phyloP scores from a whole-genome alignment of 2,329 filamentous ascomycete genomes.

The Aureobasidium sp. region DNA sequence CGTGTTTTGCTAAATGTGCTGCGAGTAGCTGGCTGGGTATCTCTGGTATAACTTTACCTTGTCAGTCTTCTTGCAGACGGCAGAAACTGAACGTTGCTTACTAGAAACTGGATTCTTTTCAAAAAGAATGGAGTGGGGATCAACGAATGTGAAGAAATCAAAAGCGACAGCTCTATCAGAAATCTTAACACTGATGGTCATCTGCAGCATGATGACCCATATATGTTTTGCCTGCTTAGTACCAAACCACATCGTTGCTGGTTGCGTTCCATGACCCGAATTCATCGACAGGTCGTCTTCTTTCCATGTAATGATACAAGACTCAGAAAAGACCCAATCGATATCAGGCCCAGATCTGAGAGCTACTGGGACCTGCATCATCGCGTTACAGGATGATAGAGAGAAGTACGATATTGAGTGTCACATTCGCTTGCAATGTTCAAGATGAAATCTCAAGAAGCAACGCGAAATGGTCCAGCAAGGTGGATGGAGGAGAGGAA shows the following conservation, averaged over 20 bases:
- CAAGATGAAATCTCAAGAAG: too few species aligned
- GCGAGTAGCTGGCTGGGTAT: background rate
- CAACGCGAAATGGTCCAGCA: too few species aligned
- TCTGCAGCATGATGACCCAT: background rate
- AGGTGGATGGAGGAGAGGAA: too few species aligned
- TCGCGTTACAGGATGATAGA: too few species aligned
- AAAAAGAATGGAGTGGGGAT: background rate
- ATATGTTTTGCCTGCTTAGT: too few species aligned
- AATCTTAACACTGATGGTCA: background rate
- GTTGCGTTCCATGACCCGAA: background rate
- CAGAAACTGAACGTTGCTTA: background rate
- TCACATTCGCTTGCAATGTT: too few species aligned
- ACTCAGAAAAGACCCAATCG: background rate
- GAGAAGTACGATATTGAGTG: too few species aligned
- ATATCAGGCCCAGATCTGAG: background rate
- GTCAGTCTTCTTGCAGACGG: background rate
- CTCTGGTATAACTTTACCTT: background rate
- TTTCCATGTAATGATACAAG: background rate
- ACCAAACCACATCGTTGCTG: background rate
- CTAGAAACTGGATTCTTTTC: background rate
- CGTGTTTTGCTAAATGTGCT: background rate
- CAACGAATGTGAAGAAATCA: background rate
- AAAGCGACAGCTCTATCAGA: background rate
- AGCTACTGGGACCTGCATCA: background rate
- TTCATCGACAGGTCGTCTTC: background rate